These are phyloP conservation scores for Hibiscus trionum DNA, from an alignment of 345 rosid genomes.

Conservation along the genomic window DNA sequence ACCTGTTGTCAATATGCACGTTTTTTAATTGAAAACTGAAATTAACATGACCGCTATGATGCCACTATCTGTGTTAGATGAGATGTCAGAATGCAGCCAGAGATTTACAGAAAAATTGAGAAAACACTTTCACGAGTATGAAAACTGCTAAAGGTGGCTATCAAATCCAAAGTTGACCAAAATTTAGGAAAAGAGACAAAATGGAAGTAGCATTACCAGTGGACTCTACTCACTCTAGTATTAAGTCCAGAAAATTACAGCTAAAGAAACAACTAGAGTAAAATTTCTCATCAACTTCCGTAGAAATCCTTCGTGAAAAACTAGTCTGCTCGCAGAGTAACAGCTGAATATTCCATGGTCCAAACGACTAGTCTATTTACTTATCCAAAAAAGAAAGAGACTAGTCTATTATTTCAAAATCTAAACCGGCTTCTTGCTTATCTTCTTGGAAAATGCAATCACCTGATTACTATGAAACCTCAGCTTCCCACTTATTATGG, in stretches of 20 bases:
- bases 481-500: background rate
- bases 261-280: background rate
- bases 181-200: background rate
- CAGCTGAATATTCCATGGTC: background rate
- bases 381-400: no score
- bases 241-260: background rate
- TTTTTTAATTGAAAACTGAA: slow-evolving; percentile 1
- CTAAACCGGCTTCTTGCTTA: background rate
- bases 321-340: background rate
- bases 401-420: background rate
- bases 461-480: background rate
- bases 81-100: background rate
- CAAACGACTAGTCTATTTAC: background rate
- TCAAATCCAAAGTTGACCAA: background rate
- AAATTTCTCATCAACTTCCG: background rate
- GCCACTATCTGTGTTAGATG: background rate
- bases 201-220: background rate
- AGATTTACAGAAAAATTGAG: background rate
- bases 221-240: background rate
- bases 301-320: background rate
- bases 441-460: background rate
- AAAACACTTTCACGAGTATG: background rate
- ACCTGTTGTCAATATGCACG: slow-evolving; percentile 48
- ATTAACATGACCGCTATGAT: background rate
- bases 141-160: background rate